Percentiles rank a stretch among this genome's conserved stretches.
phyloP scores from a whole-genome alignment of 345 rosid genomes.

The Eucalyptus guilfoylei region DNA sequence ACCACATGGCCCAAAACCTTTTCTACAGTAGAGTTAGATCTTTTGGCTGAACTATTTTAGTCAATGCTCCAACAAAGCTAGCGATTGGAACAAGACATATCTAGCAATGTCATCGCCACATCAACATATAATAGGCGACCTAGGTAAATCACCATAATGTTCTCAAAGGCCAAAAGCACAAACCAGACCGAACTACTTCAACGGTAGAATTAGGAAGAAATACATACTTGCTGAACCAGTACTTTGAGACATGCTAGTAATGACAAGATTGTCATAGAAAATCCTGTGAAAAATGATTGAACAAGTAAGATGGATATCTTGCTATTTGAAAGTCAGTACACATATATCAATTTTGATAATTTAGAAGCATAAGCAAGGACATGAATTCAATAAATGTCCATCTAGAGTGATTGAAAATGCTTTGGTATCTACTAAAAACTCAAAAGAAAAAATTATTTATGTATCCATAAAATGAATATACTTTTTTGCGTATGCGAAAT shows the following conservation, averaged over 20 bases:
- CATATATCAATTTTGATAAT: neutral
- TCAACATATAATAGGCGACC: neutral
- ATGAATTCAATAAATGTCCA: neutral
- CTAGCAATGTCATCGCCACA: neutral
- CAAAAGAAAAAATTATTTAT: neutral
- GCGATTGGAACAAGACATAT: neutral
- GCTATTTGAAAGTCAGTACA: constrained; percentile 16
- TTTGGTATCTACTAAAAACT: neutral
- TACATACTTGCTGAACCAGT: constrained; percentile 79
- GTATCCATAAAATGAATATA: neutral
- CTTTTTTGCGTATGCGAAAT: neutral
- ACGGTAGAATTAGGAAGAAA: neutral
- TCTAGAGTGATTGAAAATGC: neutral
- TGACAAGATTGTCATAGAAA: constrained; percentile 60
- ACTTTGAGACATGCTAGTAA: constrained; percentile 80
- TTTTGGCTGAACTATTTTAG: neutral
- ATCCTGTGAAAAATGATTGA: constrained; percentile 71
- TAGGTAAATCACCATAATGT: neutral
- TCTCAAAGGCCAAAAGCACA: neutral
- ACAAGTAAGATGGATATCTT: constrained; percentile 71
- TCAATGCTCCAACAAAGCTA: neutral
- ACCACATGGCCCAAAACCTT: neutral
- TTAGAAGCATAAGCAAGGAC: neutral
- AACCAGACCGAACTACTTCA: neutral
- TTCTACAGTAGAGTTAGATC: neutral